phyloP scores from a whole-genome alignment of 2,329 filamentous ascomycete genomes.

The Madurella mycetomatis region DNA sequence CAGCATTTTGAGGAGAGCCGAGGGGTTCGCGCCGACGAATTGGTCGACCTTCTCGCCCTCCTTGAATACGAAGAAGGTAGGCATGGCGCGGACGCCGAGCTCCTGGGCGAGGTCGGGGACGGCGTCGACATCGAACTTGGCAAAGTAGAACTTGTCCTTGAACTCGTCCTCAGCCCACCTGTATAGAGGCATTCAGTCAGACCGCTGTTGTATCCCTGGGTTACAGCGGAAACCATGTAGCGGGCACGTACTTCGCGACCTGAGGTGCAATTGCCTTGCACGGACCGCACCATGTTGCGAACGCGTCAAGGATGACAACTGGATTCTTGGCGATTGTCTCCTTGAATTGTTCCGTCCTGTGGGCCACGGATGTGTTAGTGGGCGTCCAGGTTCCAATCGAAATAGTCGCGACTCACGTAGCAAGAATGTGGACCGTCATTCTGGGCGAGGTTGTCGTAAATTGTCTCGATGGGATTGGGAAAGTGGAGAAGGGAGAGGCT shows the following conservation, averaged over 20 bases:
- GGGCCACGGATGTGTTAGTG: background rate
- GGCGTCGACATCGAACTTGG: constrained; percentile 88
- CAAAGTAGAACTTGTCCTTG: constrained; percentile 61
- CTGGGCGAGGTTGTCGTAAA: constrained; percentile 39
- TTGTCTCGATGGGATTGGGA: constrained; percentile 26
- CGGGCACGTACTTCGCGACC: constrained; percentile 55
- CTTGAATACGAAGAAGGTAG: constrained; percentile 84
- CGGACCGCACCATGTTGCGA: constrained; percentile 88
- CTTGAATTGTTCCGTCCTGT: constrained; percentile 30
- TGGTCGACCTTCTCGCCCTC: constrained; percentile 66
- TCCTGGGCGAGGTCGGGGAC: constrained; percentile 70
- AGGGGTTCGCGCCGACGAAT: constrained; percentile 77
- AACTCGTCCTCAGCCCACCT: constrained; percentile 57
- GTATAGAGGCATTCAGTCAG: constrained; percentile 2
- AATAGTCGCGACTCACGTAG: constrained; percentile 30
- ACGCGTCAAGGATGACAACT: constrained; percentile 77
- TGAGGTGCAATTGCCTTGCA: constrained; percentile 86
- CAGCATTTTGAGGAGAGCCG: constrained; percentile 52
- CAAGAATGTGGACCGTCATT: constrained; percentile 41
- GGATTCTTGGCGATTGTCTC: constrained; percentile 35
- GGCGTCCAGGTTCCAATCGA: background rate
- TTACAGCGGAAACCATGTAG: no score
- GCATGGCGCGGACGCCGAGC: constrained; percentile 84
- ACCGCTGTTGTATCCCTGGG: background rate
- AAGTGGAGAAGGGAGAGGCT: constrained; percentile 10